Evolutionary conservation across 1,139 yeast genomes (phyloP), one percentile per base, ranked within the genome.

Genomic region (Kurtzmaniella quercitrusa): DNA sequence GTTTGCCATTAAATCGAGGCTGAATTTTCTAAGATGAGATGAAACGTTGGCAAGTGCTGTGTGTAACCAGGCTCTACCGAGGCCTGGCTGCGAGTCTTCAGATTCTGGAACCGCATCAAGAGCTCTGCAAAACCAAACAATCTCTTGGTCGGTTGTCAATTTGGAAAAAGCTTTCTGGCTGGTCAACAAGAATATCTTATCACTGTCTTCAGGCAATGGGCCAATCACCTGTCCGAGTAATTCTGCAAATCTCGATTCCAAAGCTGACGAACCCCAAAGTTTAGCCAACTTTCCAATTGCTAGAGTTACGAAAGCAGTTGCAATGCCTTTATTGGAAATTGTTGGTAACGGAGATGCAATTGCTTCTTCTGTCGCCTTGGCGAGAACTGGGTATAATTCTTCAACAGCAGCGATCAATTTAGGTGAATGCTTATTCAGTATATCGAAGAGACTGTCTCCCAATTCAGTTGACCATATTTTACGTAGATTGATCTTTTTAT

Each of bases 401-500:
- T 56, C 44, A 15, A 34, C n/a, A 5, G 37, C 37, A 34, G 37
- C 11, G 4, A 51, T 38, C 3, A 59, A 52, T 8, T 33, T 20
- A 7, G 22, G 23, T 5, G 42, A 16, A 19, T 33, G 30, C 17
- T 12, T 12, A 14, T n/a, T 14, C 5, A 5, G 3, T 16, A 9
- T 35, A 16, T 40, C 33, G 36, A 44, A 40, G 39, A 53, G 43
- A 45, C 53, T 39, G 40, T 62, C 55, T 12, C 79, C 84, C 26
- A 82, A 56, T 6, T 78, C 66, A 30, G 72, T 58, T 42, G 76
- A 73, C 98, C 98, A 93, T 19, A 80, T 65, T 52, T 78, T 80
- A 50, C 84, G 77, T 33, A 87, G 60, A 32, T 75, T 76, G 9
- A 74, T 62, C 50, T 86, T 86, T 51, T 85, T 75, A 32, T 87